These are phyloP conservation scores for Fraxinus greggii DNA, from an alignment of 305 asterid species.

Conservation along the genomic window DNA sequence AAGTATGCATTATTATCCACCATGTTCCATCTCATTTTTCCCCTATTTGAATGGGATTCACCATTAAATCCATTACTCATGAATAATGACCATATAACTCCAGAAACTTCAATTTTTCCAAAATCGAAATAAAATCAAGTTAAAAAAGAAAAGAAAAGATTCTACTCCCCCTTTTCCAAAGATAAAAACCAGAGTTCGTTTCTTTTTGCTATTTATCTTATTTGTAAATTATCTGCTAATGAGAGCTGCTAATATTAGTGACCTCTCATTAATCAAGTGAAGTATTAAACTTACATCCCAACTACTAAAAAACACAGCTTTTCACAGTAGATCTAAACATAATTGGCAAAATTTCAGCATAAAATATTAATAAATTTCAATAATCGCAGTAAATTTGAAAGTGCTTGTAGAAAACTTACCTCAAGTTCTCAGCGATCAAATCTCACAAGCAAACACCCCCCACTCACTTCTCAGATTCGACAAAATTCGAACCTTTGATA, in stretches of 20 bases:
- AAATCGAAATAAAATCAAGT: conserved; percentile 19
- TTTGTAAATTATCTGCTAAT: conserved; percentile 10
- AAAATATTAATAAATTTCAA: background rate
- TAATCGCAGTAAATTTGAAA: conserved; percentile 22
- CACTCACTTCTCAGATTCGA: conserved; percentile 40
- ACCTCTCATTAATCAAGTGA: conserved; percentile 27
- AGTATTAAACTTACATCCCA: conserved; percentile 24
- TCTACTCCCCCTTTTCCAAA: conserved; percentile 20
- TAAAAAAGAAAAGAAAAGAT: conserved; percentile 11
- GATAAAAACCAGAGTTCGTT: conserved; percentile 18
- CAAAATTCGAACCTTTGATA: conserved; percentile 28
- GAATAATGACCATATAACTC: conserved; percentile 10
- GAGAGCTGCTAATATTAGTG: conserved; percentile 16
- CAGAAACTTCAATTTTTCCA: conserved; percentile 30
- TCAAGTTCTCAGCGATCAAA: conserved; percentile 46
- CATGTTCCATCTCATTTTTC: background rate
- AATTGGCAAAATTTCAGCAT: conserved; percentile 27
- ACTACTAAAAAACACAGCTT: conserved; percentile 28
- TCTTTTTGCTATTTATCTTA: background rate
- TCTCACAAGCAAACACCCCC: conserved; percentile 44
- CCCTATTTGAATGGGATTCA: conserved; percentile 19
- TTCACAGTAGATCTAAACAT: conserved; percentile 60
- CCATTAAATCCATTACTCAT: conserved; percentile 16
- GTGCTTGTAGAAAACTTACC: conserved; percentile 36
- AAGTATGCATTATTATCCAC: conserved; percentile 10